Evolutionary conservation across 163 green algal species (phyloP).

Genomic region (Chloromonas sp.): DNA sequence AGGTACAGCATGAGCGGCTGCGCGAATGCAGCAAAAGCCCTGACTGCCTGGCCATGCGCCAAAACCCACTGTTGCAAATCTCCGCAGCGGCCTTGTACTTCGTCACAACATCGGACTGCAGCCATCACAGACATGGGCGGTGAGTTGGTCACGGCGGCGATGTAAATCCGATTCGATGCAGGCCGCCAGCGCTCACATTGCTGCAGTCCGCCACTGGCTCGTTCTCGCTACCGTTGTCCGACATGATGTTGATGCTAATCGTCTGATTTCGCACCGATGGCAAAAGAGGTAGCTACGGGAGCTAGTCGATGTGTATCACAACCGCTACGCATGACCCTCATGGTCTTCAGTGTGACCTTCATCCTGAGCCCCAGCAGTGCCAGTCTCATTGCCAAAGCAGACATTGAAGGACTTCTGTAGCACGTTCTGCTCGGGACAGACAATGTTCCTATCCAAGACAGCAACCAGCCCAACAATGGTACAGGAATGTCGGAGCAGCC

Average conservation of each 20-base stretch:
- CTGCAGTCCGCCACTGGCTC: not conserved
- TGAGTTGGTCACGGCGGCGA: not conserved
- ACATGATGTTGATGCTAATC: not conserved
- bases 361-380: too few relatives aligned
- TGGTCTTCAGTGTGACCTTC: too few relatives aligned
- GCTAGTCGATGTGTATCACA: too few relatives aligned
- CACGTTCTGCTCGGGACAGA: too few relatives aligned
- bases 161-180: not conserved
- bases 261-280: not conserved
- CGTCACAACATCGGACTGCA: slow-evolving; percentile 90
- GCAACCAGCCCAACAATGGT: too few relatives aligned
- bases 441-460: too few relatives aligned
- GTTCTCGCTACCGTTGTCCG: not conserved
- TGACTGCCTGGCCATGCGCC: not conserved
- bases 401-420: too few relatives aligned
- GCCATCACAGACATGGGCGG: slow-evolving; percentile 4
- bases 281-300: too few relatives aligned
- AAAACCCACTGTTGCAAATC: slow-evolving; percentile 88
- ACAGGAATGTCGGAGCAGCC: too few relatives aligned
- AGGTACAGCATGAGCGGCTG: not conserved
- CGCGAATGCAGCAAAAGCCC: not conserved
- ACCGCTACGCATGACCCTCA: too few relatives aligned
- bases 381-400: too few relatives aligned
- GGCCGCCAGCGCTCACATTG: not conserved
- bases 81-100: slow-evolving; percentile 98